Evolutionary conservation across 257 asterid species (phyloP).

Genomic region (Schizonepeta tenuifolia): DNA sequence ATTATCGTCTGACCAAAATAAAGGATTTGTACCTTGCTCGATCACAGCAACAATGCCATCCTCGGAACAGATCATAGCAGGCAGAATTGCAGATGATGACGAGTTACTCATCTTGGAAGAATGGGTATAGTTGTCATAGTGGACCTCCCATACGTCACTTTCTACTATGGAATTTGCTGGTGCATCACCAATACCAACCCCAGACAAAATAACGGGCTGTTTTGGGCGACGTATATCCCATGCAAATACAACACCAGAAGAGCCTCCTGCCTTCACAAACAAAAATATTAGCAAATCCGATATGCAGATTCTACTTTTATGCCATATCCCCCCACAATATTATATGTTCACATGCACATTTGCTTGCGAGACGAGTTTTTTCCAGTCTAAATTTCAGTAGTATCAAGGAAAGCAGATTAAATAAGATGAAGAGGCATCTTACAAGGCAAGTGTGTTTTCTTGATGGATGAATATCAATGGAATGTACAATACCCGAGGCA

Average conservation of each 20-base stretch:
- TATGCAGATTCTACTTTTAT: neutral
- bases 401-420: neutral
- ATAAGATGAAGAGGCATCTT: slow-evolving; percentile 43
- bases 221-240: slow-evolving; percentile 93
- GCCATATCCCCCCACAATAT: neutral
- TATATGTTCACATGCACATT: neutral
- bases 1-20: neutral
- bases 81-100: slow-evolving; percentile 71
- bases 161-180: slow-evolving; percentile 57
- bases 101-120: slow-evolving; percentile 56
- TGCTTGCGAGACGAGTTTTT: neutral
- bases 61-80: slow-evolving; percentile 96
- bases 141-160: slow-evolving; percentile 95
- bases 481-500: slow-evolving; percentile 77
- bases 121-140: slow-evolving; percentile 72
- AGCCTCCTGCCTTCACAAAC: slow-evolving; percentile 91
- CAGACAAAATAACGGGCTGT: slow-evolving; percentile 67
- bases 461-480: slow-evolving; percentile 86
- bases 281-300: slow-evolving; percentile 29
- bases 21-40: slow-evolving; percentile 65
- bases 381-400: neutral
- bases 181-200: slow-evolving; percentile 47
- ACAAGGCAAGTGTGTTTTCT: slow-evolving; percentile 94
- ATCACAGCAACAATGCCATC: slow-evolving; percentile 88
- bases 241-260: slow-evolving; percentile 88